Percentiles rank a stretch among this genome's conserved stretches.
phyloP scores from a whole-genome alignment of 164 flowering plant species.

The Amborella trichopoda region DNA sequence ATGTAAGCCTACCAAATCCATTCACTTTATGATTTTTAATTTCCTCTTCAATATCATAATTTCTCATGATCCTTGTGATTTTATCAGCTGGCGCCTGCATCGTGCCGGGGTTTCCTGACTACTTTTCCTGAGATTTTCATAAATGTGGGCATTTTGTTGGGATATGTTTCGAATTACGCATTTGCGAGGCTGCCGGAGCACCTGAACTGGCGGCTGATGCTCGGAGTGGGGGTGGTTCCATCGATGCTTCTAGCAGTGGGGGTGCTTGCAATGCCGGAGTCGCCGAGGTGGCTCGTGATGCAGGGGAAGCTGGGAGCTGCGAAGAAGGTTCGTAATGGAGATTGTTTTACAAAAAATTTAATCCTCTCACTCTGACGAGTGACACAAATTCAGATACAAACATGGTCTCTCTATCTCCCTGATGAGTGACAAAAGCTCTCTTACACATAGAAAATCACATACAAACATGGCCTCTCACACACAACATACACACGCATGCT shows the following conservation, averaged over 20 bases:
- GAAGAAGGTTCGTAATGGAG: slow-evolving; percentile 23
- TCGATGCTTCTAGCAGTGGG: slow-evolving; percentile 6
- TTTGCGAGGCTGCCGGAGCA: slow-evolving; percentile 4
- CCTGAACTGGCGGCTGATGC: slow-evolving; percentile 20
- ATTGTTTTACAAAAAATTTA: no score
- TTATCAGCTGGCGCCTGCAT: slow-evolving; percentile 36
- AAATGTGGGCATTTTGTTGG: slow-evolving; percentile 21
- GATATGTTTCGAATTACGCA: slow-evolving; percentile 12
- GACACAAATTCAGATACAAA: no score
- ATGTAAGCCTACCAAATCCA: no score
- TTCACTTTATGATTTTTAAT: no score
- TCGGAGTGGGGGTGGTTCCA: slow-evolving; percentile 13
- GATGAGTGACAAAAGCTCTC: no score
- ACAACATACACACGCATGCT: no score
- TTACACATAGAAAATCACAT: no score
- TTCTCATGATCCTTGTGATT: no score
- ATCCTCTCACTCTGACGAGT: no score
- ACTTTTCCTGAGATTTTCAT: slow-evolving; percentile 45
- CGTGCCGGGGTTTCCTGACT: slow-evolving; percentile 35
- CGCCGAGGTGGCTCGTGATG: slow-evolving; percentile 17
- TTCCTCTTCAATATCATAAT: no score
- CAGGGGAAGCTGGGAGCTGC: slow-evolving; percentile 18
- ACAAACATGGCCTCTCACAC: no score
- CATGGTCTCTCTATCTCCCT: no score
- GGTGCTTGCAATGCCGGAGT: slow-evolving; percentile 14